Evolutionary conservation across 73 alveolate species (phyloP).

Genomic region (Paramecium caudatum): DNA sequence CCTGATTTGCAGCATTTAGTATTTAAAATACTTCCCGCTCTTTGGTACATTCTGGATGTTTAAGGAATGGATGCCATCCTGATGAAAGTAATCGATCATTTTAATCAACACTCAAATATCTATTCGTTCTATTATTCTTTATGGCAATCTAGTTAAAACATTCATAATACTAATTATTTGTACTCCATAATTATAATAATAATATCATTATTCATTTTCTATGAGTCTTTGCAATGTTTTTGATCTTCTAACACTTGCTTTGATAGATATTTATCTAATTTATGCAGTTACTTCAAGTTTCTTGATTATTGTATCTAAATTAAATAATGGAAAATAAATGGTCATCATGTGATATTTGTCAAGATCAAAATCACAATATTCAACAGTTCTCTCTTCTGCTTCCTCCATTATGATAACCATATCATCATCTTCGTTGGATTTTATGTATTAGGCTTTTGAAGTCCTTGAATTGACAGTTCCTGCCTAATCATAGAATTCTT

Average conservation of each 20-base stretch:
- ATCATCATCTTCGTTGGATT: slow-evolving; percentile 18
- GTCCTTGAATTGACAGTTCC: slow-evolving; percentile 31
- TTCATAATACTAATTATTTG: slow-evolving; percentile 17
- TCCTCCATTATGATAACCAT: slow-evolving; percentile 45
- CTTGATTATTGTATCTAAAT: slow-evolving; percentile 9
- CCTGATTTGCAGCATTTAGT: slow-evolving; percentile 29
- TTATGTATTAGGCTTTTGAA: slow-evolving; percentile 10
- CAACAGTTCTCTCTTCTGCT: slow-evolving; percentile 26
- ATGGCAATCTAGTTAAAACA: slow-evolving; percentile 9
- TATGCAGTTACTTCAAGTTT: neutral
- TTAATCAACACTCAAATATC: slow-evolving; percentile 31
- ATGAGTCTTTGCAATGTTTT: slow-evolving; percentile 14
- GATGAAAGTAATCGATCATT: neutral
- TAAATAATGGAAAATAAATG: slow-evolving; percentile 22
- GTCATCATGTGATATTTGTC: slow-evolving; percentile 6
- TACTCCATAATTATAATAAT: neutral
- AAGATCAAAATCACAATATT: slow-evolving; percentile 48
- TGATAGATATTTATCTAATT: neutral
- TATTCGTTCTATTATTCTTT: slow-evolving; percentile 42
- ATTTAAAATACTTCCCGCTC: slow-evolving; percentile 53
- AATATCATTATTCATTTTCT: slow-evolving; percentile 5
- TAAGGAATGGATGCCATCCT: slow-evolving; percentile 47
- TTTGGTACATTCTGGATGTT: slow-evolving; percentile 46
- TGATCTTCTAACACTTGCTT: slow-evolving; percentile 30
- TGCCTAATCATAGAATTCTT: neutral